A percentile compares a stretch with the other conserved stretches of the same genome.
Evolutionary conservation across 2,329 filamentous ascomycete genomes (phyloP).

Genomic region (Claviceps africana): DNA sequence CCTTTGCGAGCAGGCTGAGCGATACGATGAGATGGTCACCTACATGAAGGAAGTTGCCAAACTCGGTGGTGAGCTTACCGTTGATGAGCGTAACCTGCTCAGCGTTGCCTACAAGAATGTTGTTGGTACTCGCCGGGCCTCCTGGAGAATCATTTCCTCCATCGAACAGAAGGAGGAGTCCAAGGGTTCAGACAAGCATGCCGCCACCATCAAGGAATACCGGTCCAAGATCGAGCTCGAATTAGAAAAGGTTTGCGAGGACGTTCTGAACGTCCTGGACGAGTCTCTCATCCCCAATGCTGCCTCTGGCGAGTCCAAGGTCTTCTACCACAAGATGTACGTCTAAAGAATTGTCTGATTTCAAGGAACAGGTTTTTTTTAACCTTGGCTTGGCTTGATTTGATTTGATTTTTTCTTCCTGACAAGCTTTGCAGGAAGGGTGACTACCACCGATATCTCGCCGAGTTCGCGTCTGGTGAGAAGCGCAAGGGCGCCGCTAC

Average conservation of each 20-base stretch:
- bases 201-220: conserved; percentile 88
- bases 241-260: conserved; percentile 95
- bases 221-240: conserved; percentile 96
- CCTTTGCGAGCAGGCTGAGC: conserved; percentile 99
- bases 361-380: neutral
- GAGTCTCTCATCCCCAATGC: conserved; percentile 89
- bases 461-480: conserved; percentile 84
- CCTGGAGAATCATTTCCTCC: conserved; percentile 98
- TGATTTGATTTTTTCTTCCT: no score
- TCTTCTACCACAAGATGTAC: conserved; percentile 99
- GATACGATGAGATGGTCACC: conserved; percentile 99
- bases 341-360: conserved; percentile 16
- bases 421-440: conserved; percentile 55
- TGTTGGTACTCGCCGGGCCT: conserved; percentile 92
- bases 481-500: conserved; percentile 83
- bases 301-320: conserved; percentile 94
- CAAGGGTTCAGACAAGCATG: conserved; percentile 93
- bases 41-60: conserved; percentile 99
- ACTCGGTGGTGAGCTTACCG: conserved; percentile 63
- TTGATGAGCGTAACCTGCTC: conserved; percentile 97
- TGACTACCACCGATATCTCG: conserved; percentile 91
- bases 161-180: conserved; percentile 99
- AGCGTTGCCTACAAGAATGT: conserved; percentile 99
- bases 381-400: no score
- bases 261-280: conserved; percentile 90